Percentiles rank a stretch among this genome's conserved stretches.
These are phyloP conservation scores for Chaetomium tenue DNA, from an alignment of 495 filamentous ascomycete genomes.

Conservation along the genomic window DNA sequence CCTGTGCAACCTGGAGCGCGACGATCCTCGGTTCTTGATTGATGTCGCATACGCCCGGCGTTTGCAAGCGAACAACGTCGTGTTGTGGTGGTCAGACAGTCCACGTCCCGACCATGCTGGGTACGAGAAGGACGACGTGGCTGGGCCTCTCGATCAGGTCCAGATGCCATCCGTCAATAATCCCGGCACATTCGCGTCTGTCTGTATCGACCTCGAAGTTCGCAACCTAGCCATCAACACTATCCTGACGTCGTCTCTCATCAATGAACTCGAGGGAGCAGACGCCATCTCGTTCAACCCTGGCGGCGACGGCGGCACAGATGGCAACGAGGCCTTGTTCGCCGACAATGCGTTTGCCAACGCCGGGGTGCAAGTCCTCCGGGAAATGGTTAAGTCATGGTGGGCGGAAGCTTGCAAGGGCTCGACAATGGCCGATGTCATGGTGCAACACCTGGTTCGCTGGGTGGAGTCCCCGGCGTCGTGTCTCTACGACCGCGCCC, in stretches of 20 bases:
- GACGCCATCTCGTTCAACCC: conserved; percentile 79
- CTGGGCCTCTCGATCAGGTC: conserved; percentile 80
- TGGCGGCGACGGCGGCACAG: conserved; percentile 61
- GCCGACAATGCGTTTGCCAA: conserved; percentile 92
- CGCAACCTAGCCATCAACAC: conserved; percentile 97
- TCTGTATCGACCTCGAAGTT: conserved; percentile 93
- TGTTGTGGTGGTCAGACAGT: conserved; percentile 94
- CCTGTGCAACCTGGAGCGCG: conserved; percentile 89
- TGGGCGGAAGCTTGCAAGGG: conserved; percentile 92
- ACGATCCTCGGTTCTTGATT: conserved; percentile 91
- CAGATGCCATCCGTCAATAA: conserved; percentile 92
- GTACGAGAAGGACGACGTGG: conserved; percentile 89
- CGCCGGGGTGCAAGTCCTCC: conserved; percentile 80
- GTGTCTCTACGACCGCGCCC: conserved; percentile 91
- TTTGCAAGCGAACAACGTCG: conserved; percentile 85
- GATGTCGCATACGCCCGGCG: conserved; percentile 92
- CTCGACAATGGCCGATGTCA: conserved; percentile 91
- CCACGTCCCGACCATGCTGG: conserved; percentile 92
- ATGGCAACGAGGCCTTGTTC: conserved; percentile 63
- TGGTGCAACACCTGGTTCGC: conserved; percentile 95
- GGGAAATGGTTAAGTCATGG: conserved; percentile 99
- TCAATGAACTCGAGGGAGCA: conserved; percentile 92
- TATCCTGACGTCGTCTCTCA: conserved; percentile 92
- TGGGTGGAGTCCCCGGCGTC: conserved; percentile 92
- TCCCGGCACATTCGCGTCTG: conserved; percentile 88